A percentile compares a stretch with the other conserved stretches of the same genome.
phyloP scores from a whole-genome alignment of 106 monocot genomes.

The Apostasia ramifera region DNA sequence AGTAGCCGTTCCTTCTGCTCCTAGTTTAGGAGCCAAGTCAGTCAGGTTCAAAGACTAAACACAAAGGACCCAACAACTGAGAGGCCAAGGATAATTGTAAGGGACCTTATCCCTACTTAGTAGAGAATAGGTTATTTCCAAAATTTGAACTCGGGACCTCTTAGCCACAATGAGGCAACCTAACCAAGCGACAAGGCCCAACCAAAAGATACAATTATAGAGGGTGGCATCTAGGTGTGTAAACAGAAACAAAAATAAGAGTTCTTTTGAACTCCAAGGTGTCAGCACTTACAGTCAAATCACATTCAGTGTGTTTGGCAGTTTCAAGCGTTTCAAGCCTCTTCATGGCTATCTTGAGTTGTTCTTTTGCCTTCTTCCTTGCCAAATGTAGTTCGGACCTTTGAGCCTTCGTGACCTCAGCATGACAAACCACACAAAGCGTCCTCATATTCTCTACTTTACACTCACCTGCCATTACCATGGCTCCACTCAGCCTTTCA shows the following conservation, averaged over 20 bases:
- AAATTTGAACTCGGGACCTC: neutral
- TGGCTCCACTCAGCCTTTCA: constrained; percentile 2
- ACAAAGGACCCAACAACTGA: too few relatives aligned
- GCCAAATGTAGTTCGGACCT: constrained; percentile 26
- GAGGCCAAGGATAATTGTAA: too few relatives aligned
- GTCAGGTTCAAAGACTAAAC: too few relatives aligned
- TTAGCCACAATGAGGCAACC: too few relatives aligned
- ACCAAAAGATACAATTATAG: too few relatives aligned
- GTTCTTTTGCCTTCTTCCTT: constrained; percentile 49
- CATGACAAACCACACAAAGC: constrained; percentile 93
- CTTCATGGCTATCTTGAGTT: constrained; percentile 46
- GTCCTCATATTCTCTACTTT: constrained; percentile 93
- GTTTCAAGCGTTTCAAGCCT: constrained; percentile 15
- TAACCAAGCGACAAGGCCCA: too few relatives aligned
- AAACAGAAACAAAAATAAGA: neutral
- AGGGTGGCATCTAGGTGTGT: neutral
- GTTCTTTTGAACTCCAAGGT: neutral
- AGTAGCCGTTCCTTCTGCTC: too few relatives aligned
- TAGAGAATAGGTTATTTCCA: too few relatives aligned
- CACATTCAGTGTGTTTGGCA: too few relatives aligned
- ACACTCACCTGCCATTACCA: constrained; percentile 65
- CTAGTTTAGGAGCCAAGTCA: too few relatives aligned
- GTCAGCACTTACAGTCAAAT: constrained; percentile 7
- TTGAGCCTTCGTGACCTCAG: constrained; percentile 71
- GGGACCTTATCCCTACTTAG: too few relatives aligned